phyloP scores from a whole-genome alignment of 768 basidiomycete genomes.

The Phaffia australis region DNA sequence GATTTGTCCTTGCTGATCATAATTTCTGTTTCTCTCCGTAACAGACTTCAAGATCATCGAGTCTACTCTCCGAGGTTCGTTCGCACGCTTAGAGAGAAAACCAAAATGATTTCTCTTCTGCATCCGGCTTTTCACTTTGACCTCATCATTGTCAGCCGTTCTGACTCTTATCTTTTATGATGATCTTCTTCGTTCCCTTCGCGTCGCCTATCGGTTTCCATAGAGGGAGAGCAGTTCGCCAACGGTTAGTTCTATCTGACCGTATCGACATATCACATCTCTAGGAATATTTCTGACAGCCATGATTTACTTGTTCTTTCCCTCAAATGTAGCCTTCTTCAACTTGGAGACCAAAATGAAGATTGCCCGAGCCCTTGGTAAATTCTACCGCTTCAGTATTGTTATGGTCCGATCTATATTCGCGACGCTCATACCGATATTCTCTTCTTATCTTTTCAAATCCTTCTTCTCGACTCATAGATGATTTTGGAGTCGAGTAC shows the following conservation, averaged over 20 bases:
- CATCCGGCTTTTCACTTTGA: too few species aligned
- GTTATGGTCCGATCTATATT: neutral
- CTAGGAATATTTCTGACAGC: too few species aligned
- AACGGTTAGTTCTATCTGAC: constrained; percentile 35
- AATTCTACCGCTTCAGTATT: constrained; percentile 16
- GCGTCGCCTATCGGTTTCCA: neutral
- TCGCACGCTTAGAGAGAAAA: too few species aligned
- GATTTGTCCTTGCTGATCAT: constrained; percentile 30
- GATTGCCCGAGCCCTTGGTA: constrained; percentile 70
- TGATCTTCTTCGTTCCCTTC: neutral
- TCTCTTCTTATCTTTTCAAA: neutral
- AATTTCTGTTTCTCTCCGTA: constrained; percentile 10
- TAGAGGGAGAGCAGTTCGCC: constrained; percentile 98
- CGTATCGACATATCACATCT: too few species aligned
- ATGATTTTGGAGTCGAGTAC: constrained; percentile 99
- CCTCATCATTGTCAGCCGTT: too few species aligned
- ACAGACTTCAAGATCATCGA: constrained; percentile 78
- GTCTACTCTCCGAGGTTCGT: constrained; percentile 77
- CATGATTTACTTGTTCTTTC: too few species aligned
- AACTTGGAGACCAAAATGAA: constrained; percentile 99
- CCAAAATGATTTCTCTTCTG: too few species aligned
- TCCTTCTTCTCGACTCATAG: constrained; percentile 43
- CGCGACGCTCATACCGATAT: neutral
- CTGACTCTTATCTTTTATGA: too few species aligned
- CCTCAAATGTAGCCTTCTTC: constrained; percentile 72